These are phyloP conservation scores for Fusarium burgessii DNA, from an alignment of 2,329 filamentous ascomycete species.

Conservation along the genomic window DNA sequence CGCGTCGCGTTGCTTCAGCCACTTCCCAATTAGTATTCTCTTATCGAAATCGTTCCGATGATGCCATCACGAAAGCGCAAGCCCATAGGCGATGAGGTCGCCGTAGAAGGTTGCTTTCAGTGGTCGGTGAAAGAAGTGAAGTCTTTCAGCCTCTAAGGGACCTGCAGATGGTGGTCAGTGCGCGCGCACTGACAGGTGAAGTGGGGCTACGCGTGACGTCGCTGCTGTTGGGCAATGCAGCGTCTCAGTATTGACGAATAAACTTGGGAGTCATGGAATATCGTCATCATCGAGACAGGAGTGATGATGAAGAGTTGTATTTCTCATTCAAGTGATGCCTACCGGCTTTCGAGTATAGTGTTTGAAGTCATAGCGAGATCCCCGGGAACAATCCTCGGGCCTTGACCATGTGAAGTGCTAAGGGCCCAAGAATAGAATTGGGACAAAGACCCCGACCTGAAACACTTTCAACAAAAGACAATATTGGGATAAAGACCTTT, in stretches of 20 bases:
- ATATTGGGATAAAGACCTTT: no score
- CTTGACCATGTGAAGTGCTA: no score
- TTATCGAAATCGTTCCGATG: conserved; percentile 12
- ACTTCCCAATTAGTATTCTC: neutral
- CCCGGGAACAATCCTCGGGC: no score
- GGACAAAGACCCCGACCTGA: no score
- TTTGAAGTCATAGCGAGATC: no score
- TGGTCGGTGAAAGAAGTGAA: conserved; percentile 21
- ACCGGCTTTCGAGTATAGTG: no score
- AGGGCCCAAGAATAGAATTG: no score
- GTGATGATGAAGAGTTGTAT: neutral
- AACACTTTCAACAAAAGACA: no score
- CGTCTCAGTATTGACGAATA: neutral
- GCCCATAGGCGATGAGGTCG: conserved; percentile 6
- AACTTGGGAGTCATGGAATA: neutral
- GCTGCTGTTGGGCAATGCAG: conserved; percentile 4
- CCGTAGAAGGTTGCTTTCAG: conserved; percentile 6
- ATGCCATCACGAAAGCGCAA: conserved; percentile 26
- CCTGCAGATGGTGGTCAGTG: conserved; percentile 3
- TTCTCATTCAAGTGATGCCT: no score
- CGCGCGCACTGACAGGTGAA: conserved; percentile 11
- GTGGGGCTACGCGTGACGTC: neutral
- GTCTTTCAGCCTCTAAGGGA: conserved; percentile 8
- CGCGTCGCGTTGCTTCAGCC: neutral
- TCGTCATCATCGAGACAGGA: neutral